Evolutionary conservation across 345 rosid genomes (phyloP), one percentile per base, ranked within the genome.

Genomic region (Salix viminalis): DNA sequence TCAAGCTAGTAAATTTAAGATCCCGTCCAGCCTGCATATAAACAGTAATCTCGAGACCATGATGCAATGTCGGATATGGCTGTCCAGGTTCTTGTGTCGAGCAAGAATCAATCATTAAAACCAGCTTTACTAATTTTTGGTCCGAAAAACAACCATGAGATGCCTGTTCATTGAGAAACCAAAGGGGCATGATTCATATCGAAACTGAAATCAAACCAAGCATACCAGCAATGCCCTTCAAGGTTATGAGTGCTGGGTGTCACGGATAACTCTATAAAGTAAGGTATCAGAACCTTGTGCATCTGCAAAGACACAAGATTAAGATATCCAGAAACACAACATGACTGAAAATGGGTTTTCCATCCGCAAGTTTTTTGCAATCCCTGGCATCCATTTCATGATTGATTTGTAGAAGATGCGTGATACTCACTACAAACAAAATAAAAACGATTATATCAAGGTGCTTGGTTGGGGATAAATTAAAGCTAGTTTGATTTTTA

Each of bases 11-110:
- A 61, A 84, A 95, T 82, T 82, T 87, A 60, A 90, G 92, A 84
- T 95, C 99, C 70, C 92, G 87, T 79, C 93, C 89, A 9, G 99
- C 99, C 96, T 96, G 87, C 82, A 85, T 5, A 24, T 7, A 54
- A 7, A 71, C 72, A 75, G n/a, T 37, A n/a, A 61, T 37, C n/a
- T 13, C 36, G 19, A 77, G 72, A 14, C 18, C 24, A 77, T 37
- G 76, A 58, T 46, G 39, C 58, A 37, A 72, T 76, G 48, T 72
- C 39, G 37, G 58, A 44, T 26, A n/a, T n/a, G n/a, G n/a, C n/a
- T 36, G 32, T 34, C 66, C 70, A 37, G 19, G 30, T n/a, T 50
- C 6, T 52, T 48, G 18, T 9, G 13, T 41, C 28, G 60, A 54
- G 60, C 24, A 54, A 21, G 24, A 54, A 54, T 19, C 60, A 21